Evolutionary conservation across 176 grass and related monocot species (phyloP), one percentile per base, ranked within the genome.

Genomic region (Cymbopogon citratus): DNA sequence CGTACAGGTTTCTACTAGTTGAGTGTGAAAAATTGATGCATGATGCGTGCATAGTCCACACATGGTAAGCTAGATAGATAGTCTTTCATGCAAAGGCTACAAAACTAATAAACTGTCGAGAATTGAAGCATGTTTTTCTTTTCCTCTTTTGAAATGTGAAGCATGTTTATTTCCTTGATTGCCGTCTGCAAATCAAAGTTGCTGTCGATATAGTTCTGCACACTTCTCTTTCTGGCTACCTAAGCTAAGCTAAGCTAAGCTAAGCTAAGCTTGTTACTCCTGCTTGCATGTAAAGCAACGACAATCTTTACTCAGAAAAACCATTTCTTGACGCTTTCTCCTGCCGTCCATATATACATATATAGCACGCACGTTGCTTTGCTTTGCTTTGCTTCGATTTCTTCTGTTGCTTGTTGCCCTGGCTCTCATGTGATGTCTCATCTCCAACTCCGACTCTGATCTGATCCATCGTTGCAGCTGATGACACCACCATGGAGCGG

Each of bases 261-360:
- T 60, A 23, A 60, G 56, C 56, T 60, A 57, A 57, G 54, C 54
- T 57, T 11, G 16, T 24, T 11, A 60, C 43, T 69, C 15, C 35
- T 59, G 2, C 71, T 72, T 82, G 66, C 21, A 70, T 77, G 73
- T 77, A 28, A 85, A 82, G 83, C 78, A 77, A 89, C 72, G 33
- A 7, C 82, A 64, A 54, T 63, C 3, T 73, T 2, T 84, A 41
- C 28, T 5, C n/a, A 2, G 25, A 72, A 57, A 38, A 13, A 4
- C 77, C 62, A 76, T 81, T 85, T 77, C 87, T 85, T 89, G 63
- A 89, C 77, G 87, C 82, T 41, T 45, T 31, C 0, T 29, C 40
- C 25, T 70, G 5, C 48, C 60, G 36, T 11, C 3, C 31, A 40
- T 21, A 62, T 12, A 12, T 39, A 14, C 6, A 49, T 5, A 15